Evolutionary conservation across 2,329 filamentous ascomycete species (phyloP), one percentile per base, ranked within the genome.

Genomic region (Trichophyton schoenleinii): DNA sequence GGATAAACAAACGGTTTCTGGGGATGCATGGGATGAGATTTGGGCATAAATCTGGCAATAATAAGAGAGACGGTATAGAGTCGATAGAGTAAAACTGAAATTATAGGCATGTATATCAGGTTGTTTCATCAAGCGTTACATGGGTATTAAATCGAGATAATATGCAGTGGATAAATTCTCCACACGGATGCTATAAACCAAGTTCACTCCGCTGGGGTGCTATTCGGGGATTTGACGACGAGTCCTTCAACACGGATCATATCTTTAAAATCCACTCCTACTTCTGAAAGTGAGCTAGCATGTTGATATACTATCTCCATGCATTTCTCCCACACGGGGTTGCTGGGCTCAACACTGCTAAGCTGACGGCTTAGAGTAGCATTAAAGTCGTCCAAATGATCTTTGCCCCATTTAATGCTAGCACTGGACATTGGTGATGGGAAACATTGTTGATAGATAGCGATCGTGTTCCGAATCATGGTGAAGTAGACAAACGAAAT

Each of bases 341-440:
- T 87, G n/a, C 82, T 85, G 58, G 80, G 81, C 63, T 95, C 87
- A 1, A 94, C 88, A 70, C 88, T 91, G 74, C 90, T 95, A 64
- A 99, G 78, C 75, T 97, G 94, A 63, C 92, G 81, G 41, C 82
- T 84, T 42, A 99, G 79, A 58, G 94, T 85, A 53, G 80, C 81
- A 69, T 96, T 97, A 78, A 97, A 97, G 1, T 85, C 85, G 68
- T 96, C 91, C 1, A 97, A 85, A 71, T 95, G 86, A 68, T 94
- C 87, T 74, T 96, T 97, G n/a, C 91, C 91, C 94, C 94, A 99
- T 71, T 92, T 95, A 68, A 99, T 92, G 68, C 91, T 95, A 0
- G 91, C 91, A 69, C 90, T 95, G 82, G 94, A 95, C 78, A 94
- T 89, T 13, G 85, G 80, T 28, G 89, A 82, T 9, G 91, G 87